These are phyloP conservation scores for Trametes cubensis DNA, from an alignment of 768 basidiomycete species.

Conservation along the genomic window DNA sequence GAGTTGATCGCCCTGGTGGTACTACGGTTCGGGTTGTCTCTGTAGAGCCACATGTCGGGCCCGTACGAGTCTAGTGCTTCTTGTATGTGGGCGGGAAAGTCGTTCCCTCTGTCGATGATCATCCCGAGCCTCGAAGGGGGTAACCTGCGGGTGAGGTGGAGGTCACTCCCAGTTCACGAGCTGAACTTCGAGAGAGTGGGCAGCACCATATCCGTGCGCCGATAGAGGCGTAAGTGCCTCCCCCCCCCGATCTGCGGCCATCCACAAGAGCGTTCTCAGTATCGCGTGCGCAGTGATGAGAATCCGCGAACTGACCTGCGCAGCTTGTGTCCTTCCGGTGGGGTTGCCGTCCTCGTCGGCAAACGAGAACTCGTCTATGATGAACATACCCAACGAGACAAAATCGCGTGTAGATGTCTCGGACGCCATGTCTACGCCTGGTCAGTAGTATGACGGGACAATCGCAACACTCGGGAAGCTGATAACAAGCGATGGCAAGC, in stretches of 20 bases:
- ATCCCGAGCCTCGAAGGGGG: slow-evolving; percentile 68
- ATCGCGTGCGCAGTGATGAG: neutral
- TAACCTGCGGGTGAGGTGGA: slow-evolving; percentile 50
- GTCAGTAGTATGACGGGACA: no score
- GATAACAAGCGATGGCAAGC: no score
- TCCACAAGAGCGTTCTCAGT: no score
- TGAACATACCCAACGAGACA: slow-evolving; percentile 86
- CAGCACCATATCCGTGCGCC: slow-evolving; percentile 80
- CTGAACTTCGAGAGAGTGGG: neutral
- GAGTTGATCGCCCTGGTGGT: slow-evolving; percentile 78
- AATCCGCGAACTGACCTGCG: slow-evolving; percentile 48
- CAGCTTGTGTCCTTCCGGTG: slow-evolving; percentile 46
- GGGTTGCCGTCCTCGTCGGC: slow-evolving; percentile 56
- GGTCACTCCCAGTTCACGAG: neutral
- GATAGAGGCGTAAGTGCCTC: slow-evolving; percentile 78
- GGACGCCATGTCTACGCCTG: no score
- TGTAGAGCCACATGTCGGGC: slow-evolving; percentile 74
- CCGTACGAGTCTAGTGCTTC: slow-evolving; percentile 63
- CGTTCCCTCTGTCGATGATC: slow-evolving; percentile 80
- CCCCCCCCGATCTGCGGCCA: slow-evolving; percentile 85
- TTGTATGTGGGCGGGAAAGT: slow-evolving; percentile 69
- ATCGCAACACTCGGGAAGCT: no score
- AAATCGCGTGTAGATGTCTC: slow-evolving; percentile 39
- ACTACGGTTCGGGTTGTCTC: slow-evolving; percentile 52
- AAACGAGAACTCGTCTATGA: slow-evolving; percentile 80